Conservation (phyloP, 192 early-diverging fungal genomes). For the Coemansia umbellata region DNA sequence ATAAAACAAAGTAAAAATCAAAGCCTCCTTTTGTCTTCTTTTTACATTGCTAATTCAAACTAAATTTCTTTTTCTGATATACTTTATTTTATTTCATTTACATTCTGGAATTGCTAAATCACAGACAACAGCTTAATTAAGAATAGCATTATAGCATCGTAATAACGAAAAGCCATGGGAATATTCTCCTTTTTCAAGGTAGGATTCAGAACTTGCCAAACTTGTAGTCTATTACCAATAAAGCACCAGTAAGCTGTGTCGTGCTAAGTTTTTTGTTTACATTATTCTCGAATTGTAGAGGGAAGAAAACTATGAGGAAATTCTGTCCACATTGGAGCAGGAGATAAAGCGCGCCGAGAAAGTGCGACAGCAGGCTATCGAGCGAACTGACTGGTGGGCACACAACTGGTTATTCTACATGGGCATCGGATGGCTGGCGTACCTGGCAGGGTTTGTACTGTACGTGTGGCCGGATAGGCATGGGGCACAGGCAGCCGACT, state of each 20-base stretch:
- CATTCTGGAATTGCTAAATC: too few relatives aligned
- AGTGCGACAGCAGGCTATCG: constrained; percentile 11
- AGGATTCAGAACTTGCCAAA: too few relatives aligned
- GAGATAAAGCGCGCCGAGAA: constrained; percentile 53
- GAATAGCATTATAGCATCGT: neutral
- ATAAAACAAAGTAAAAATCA: too few relatives aligned
- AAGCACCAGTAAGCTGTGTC: too few relatives aligned
- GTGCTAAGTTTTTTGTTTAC: constrained; percentile 5
- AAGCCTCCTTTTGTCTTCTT: too few relatives aligned
- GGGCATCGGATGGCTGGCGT: constrained; percentile 31
- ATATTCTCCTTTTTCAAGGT: constrained; percentile 15
- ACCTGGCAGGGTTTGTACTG: constrained; percentile 27
- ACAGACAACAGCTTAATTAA: too few relatives aligned
- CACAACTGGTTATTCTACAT: constrained; percentile 43
- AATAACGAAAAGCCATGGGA: neutral
- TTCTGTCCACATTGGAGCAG: constrained; percentile 57
- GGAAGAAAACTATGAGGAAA: constrained; percentile 59
- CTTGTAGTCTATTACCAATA: too few relatives aligned
- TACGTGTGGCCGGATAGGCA: constrained; percentile 45
- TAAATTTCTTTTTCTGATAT: too few relatives aligned
- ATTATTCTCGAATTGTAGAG: constrained; percentile 12
- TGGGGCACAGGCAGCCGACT: constrained; percentile 6
- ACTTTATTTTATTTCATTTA: too few relatives aligned
- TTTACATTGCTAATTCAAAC: too few relatives aligned
- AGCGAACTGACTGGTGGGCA: constrained; percentile 31